A percentile compares a stretch with the other conserved stretches of the same genome.
Evolutionary conservation across 495 filamentous ascomycete genomes (phyloP).

Genomic region (Aspergillus avenaceus): DNA sequence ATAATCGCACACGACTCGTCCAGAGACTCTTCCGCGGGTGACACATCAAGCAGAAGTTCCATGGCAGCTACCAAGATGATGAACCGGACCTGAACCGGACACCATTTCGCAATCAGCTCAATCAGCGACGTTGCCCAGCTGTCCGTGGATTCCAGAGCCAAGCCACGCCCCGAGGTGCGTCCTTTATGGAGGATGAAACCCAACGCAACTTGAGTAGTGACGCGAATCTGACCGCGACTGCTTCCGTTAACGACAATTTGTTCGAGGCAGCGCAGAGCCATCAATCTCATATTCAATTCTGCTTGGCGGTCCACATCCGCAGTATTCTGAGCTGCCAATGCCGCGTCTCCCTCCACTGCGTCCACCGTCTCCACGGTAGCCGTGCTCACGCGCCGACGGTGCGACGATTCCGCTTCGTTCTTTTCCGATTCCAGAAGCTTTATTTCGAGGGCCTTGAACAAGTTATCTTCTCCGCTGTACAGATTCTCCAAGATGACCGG

Average conservation of each 20-base stretch:
- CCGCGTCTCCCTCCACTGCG: slow-evolving; percentile 61
- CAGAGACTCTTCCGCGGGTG: slow-evolving; percentile 61
- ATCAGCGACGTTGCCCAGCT: slow-evolving; percentile 80
- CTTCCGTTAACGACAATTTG: slow-evolving; percentile 69
- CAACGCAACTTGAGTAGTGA: slow-evolving; percentile 65
- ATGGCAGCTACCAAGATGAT: slow-evolving; percentile 76
- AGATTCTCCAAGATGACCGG: slow-evolving; percentile 83
- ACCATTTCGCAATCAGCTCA: slow-evolving; percentile 72
- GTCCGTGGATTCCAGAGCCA: slow-evolving; percentile 18
- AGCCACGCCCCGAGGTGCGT: neutral
- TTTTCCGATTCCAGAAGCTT: slow-evolving; percentile 62
- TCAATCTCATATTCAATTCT: slow-evolving; percentile 78
- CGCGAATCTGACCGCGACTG: slow-evolving; percentile 70
- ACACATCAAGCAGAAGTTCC: slow-evolving; percentile 63
- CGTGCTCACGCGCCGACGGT: slow-evolving; percentile 68
- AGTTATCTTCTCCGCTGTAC: slow-evolving; percentile 68
- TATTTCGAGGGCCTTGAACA: slow-evolving; percentile 57
- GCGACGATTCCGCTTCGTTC: slow-evolving; percentile 52
- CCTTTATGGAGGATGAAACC: slow-evolving; percentile 64
- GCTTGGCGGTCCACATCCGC: slow-evolving; percentile 81
- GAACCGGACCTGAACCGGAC: slow-evolving; percentile 87
- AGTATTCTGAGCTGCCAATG: slow-evolving; percentile 66
- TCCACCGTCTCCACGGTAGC: slow-evolving; percentile 73
- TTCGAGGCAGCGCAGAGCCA: slow-evolving; percentile 78
- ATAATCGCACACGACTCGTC: slow-evolving; percentile 67